A percentile compares a stretch with the other conserved stretches of the same genome.
Conservation (phyloP, 306 rosid species). For the Rosa persica region DNA sequence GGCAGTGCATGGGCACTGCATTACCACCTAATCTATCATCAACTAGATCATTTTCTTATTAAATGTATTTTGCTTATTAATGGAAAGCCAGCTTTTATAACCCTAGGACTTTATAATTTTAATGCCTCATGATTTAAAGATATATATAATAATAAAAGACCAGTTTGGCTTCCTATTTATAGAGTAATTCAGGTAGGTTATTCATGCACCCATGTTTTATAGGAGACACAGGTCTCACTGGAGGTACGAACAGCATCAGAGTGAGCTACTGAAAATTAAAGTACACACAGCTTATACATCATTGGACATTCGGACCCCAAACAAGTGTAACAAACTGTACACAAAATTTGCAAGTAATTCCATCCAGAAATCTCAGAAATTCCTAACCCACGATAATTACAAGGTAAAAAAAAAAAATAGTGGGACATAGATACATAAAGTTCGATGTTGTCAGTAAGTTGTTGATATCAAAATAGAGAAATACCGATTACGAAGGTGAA, state of each 20-base stretch:
- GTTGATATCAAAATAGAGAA: slow-evolving; percentile 21
- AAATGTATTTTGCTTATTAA: slow-evolving; percentile 41
- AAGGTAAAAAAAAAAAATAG: not conserved
- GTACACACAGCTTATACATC: slow-evolving; percentile 16
- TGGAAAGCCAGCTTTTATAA: slow-evolving; percentile 45
- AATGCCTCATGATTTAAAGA: slow-evolving; percentile 26
- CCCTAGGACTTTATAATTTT: slow-evolving; percentile 32
- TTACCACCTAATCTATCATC: slow-evolving; percentile 66
- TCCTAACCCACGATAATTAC: slow-evolving; percentile 21
- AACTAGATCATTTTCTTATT: slow-evolving; percentile 60
- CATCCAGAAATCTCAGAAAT: slow-evolving; percentile 31
- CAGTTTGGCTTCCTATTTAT: slow-evolving; percentile 21
- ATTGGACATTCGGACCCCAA: slow-evolving; percentile 21
- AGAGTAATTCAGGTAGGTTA: slow-evolving; percentile 26
- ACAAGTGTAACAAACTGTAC: slow-evolving; percentile 28
- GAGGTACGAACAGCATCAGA: slow-evolving; percentile 9
- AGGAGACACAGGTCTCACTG: slow-evolving; percentile 24
- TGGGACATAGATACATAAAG: not conserved
- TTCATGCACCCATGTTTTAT: slow-evolving; percentile 14
- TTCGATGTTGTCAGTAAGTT: slow-evolving; percentile 11
- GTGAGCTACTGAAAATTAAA: slow-evolving; percentile 9
- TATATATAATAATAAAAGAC: slow-evolving; percentile 18
- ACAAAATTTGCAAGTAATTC: slow-evolving; percentile 38
- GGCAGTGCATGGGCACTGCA: slow-evolving; percentile 94
- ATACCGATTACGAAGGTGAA: slow-evolving; percentile 95